These are phyloP conservation scores for Tricholoma sp. DNA, from an alignment of 768 basidiomycete species.

Conservation along the genomic window DNA sequence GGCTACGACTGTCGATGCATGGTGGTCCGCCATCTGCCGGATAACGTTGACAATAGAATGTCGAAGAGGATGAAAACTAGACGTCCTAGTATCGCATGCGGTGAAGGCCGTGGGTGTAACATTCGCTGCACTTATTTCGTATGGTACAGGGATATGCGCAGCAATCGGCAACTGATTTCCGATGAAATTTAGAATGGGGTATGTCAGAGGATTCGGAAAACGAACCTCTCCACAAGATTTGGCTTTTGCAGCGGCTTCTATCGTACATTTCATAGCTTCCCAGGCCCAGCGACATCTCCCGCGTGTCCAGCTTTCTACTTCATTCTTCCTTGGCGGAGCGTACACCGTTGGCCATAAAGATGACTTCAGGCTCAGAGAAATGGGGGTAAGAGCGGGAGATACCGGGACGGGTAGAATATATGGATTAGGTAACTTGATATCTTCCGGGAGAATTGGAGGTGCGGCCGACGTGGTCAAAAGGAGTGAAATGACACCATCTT, in stretches of 20 bases:
- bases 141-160: conserved; percentile 59
- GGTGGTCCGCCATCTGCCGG: conserved; percentile 56
- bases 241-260: conserved; percentile 45
- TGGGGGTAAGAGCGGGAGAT: conserved; percentile 59
- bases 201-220: conserved; percentile 4
- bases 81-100: conserved; percentile 66
- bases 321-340: conserved; percentile 62
- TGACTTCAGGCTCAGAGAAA: conserved; percentile 62
- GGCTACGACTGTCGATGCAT: conserved; percentile 23
- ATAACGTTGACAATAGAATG: conserved; percentile 82
- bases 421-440: conserved; percentile 43
- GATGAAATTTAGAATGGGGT: conserved; percentile 1
- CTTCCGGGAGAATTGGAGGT: conserved; percentile 46
- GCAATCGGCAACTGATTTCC: conserved; percentile 68
- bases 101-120: conserved; percentile 33
- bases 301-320: conserved; percentile 60
- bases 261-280: conserved; percentile 53
- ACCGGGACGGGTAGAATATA: conserved; percentile 60
- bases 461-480: conserved; percentile 41
- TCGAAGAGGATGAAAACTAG: conserved; percentile 70
- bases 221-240: conserved; percentile 55
- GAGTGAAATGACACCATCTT: conserved; percentile 40
- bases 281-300: conserved; percentile 72
- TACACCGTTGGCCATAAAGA: conserved; percentile 85
- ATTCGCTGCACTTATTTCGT: conserved; percentile 23